Percentiles rank a stretch among this genome's conserved stretches.
These are phyloP conservation scores for Butyriboletus pseudospeciosus DNA, from an alignment of 1,284 basidiomycete species.

Conservation along the genomic window DNA sequence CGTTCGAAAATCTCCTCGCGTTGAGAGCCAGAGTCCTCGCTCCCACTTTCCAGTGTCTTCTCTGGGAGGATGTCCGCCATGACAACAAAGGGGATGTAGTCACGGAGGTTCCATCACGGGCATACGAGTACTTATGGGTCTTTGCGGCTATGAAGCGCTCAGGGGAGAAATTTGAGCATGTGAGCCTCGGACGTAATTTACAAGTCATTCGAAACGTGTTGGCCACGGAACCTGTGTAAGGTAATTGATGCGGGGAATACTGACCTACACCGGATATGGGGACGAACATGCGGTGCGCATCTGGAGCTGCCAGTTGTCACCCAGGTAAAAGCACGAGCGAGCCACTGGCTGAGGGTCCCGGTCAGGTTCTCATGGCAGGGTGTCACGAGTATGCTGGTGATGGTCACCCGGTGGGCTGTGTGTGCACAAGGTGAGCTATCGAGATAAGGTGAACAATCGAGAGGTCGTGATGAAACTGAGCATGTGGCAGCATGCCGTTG, in stretches of 20 bases:
- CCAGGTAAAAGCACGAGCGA: neutral
- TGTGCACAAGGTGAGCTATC: neutral
- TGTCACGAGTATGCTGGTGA: neutral
- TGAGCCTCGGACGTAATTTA: constrained; percentile 11
- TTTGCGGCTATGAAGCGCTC: neutral
- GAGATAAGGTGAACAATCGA: neutral
- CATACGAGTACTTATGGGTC: constrained; percentile 14
- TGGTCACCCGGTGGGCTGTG: neutral
- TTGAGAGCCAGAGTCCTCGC: constrained; percentile 22
- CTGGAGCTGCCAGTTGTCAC: neutral
- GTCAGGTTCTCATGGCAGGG: neutral
- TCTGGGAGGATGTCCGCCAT: constrained; percentile 20
- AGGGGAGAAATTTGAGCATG: constrained; percentile 8
- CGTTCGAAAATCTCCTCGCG: constrained; percentile 24
- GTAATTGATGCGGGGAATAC: neutral
- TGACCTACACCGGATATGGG: neutral
- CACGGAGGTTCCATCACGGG: neutral
- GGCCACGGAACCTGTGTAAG: too few species aligned
- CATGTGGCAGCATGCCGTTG: neutral
- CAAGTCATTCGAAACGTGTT: neutral
- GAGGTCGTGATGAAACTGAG: neutral
- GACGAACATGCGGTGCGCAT: too few species aligned
- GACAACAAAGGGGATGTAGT: neutral
- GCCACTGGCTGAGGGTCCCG: neutral
- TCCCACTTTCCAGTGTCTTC: constrained; percentile 20